A percentile compares a stretch with the other conserved stretches of the same genome.
phyloP scores from a whole-genome alignment of 148 eudicot species.

The Fallopia convolvulus region DNA sequence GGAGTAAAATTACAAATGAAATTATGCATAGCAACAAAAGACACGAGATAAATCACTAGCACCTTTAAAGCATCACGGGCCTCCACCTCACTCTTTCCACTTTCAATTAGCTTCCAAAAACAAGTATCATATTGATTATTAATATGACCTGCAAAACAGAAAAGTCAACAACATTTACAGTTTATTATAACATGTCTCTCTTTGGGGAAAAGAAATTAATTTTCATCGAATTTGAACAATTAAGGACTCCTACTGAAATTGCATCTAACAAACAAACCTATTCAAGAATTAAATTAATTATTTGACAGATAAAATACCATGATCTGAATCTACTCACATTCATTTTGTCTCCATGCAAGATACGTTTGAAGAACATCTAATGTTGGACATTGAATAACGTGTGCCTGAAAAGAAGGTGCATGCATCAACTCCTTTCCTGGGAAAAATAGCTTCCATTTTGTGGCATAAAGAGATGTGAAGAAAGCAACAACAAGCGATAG shows the following conservation, averaged over 20 bases:
- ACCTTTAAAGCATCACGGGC: constrained; percentile 73
- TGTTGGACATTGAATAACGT: constrained; percentile 86
- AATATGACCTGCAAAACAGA: constrained; percentile 56
- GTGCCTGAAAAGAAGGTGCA: constrained; percentile 83
- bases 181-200: not conserved
- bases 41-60: not conserved
- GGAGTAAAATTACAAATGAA: not conserved
- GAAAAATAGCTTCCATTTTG: constrained; percentile 67
- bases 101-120: constrained; percentile 85
- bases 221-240: not conserved
- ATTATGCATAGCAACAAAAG: not conserved
- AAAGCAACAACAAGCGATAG: constrained; percentile 65
- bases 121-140: constrained; percentile 94
- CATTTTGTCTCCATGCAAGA: constrained; percentile 95
- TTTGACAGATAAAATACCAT: not conserved
- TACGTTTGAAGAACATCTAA: constrained; percentile 65
- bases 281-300: not conserved
- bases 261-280: not conserved
- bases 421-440: constrained; percentile 51
- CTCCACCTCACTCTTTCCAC: constrained; percentile 63
- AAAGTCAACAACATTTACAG: not conserved
- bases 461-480: constrained; percentile 60
- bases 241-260: not conserved
- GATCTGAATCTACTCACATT: constrained; percentile 48
- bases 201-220: not conserved